Percentiles rank a stretch among this genome's conserved stretches.
Conservation (phyloP, 768 basidiomycete species). For the Boletus pseudopeckii region DNA sequence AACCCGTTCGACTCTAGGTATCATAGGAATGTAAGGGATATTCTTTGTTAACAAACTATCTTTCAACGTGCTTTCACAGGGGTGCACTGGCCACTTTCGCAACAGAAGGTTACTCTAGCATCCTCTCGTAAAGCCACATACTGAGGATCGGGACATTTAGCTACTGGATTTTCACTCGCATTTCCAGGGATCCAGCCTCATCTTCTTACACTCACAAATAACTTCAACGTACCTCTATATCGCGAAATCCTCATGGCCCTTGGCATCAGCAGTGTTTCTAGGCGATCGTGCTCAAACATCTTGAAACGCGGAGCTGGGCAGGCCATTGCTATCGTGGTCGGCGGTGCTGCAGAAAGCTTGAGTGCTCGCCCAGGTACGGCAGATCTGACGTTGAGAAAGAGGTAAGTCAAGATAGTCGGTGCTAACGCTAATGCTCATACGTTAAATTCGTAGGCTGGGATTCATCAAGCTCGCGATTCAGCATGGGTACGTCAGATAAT, state of each 20-base stretch:
- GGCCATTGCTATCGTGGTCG: slow-evolving; percentile 92
- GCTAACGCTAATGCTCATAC: not conserved
- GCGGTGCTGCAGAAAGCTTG: slow-evolving; percentile 93
- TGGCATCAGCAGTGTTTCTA: slow-evolving; percentile 92
- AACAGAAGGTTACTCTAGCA: slow-evolving; percentile 68
- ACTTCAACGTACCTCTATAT: slow-evolving; percentile 91
- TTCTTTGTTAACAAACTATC: not conserved
- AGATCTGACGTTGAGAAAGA: slow-evolving; percentile 73
- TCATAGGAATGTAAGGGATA: slow-evolving; percentile 87
- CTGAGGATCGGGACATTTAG: slow-evolving; percentile 36
- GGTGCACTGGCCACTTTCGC: slow-evolving; percentile 95
- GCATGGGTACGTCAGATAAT: slow-evolving; percentile 56
- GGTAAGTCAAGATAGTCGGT: slow-evolving; percentile 36
- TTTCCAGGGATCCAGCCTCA: slow-evolving; percentile 94
- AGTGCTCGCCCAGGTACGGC: slow-evolving; percentile 97
- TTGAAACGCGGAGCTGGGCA: slow-evolving; percentile 55
- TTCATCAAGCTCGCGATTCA: slow-evolving; percentile 95
- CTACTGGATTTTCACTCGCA: slow-evolving; percentile 82
- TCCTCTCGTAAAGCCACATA: not conserved
- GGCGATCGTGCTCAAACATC: slow-evolving; percentile 86
- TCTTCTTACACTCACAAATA: slow-evolving; percentile 84
- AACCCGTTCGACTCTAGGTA: slow-evolving; percentile 50
- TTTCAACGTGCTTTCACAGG: slow-evolving; percentile 41
- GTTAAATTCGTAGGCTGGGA: slow-evolving; percentile 55
- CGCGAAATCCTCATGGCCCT: slow-evolving; percentile 85